Evolutionary conservation across 1,284 basidiomycete species (phyloP).

Genomic region (Cryptococcus deneoformans): DNA sequence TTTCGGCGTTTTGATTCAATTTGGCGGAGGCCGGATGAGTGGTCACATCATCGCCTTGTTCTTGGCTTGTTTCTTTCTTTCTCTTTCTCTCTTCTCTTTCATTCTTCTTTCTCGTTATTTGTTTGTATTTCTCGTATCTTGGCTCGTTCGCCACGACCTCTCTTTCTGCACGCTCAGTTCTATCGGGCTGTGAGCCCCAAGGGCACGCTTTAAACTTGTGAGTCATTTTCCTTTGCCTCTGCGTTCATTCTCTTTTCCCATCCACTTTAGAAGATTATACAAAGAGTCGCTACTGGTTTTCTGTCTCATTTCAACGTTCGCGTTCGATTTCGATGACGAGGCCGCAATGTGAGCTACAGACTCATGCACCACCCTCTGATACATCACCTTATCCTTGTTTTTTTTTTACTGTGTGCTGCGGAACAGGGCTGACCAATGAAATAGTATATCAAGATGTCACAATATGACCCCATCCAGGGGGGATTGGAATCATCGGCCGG

Average conservation of each 20-base stretch:
- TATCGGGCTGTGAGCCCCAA: background rate
- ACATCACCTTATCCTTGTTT: background rate
- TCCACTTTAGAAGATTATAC: constrained; percentile 9
- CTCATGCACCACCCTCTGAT: constrained; percentile 16
- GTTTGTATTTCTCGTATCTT: background rate
- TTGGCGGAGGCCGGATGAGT: background rate
- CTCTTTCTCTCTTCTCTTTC: background rate
- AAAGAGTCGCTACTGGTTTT: constrained; percentile 7
- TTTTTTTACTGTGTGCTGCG: background rate
- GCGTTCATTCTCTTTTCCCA: background rate
- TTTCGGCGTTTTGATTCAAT: background rate
- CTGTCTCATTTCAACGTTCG: constrained; percentile 5
- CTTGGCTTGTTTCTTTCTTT: background rate
- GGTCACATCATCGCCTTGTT: background rate
- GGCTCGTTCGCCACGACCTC: background rate
- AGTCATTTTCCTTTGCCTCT: background rate
- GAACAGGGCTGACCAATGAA: constrained; percentile 2
- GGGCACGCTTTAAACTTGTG: background rate
- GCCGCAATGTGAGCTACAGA: constrained; percentile 8
- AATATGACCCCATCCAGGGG: constrained; percentile 28
- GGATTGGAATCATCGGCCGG: constrained; percentile 18
- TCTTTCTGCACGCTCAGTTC: background rate
- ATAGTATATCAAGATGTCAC: constrained; percentile 23
- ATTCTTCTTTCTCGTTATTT: background rate
- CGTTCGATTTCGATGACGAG: constrained; percentile 3